Evolutionary conservation across 2,329 filamentous ascomycete genomes (phyloP), one percentile per base, ranked within the genome.

Genomic region (Fusarium sp.): DNA sequence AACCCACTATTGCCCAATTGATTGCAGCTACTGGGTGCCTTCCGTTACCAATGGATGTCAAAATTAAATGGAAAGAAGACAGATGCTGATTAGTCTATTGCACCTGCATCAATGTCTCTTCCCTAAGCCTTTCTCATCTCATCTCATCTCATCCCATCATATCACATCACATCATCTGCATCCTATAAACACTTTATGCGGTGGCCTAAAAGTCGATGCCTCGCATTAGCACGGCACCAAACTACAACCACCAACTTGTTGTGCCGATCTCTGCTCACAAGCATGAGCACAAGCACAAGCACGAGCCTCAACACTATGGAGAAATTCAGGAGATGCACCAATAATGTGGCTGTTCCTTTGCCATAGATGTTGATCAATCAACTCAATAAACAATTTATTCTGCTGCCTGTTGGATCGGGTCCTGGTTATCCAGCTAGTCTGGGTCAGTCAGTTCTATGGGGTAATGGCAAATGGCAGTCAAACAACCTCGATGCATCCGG

Each of bases 271-370:
- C 41, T 56, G 43, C 45, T 66, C 37, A 55, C 55, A 34, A 66
- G 55, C 59, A 64, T 55, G 40, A 46, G 32, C 62, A 66, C 61
- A 50, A 45, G 66, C 53, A 48, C 53, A 25, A 56, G 59, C 66
- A 69, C 66, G 59, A 68, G 67, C 63, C 63, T 56, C 58, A 71
- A 55, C 34, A 41, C 50, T 55, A 71, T 21, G 42, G 30, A 45
- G 30, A 41, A 63, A 34, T 40, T 49, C 41, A 46, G 21, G 13
- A 50, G 30, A 60, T 58, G 34, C 60, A 46, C 45, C 51, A 72
- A 72, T 56, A 51, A 37, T 25, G 34, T 32, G 13, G 37, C 45
- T n/a, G 30, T 53, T 43, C 14, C 28, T 47, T 27, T 54, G 25
- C 42, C 48, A 63, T 58, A 43, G 21, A 27, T 56, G 63, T 34